Percentiles rank a stretch among this genome's conserved stretches.
Evolutionary conservation across 176 grass and related monocot species (phyloP).

Genomic region (Zoysia japonica): DNA sequence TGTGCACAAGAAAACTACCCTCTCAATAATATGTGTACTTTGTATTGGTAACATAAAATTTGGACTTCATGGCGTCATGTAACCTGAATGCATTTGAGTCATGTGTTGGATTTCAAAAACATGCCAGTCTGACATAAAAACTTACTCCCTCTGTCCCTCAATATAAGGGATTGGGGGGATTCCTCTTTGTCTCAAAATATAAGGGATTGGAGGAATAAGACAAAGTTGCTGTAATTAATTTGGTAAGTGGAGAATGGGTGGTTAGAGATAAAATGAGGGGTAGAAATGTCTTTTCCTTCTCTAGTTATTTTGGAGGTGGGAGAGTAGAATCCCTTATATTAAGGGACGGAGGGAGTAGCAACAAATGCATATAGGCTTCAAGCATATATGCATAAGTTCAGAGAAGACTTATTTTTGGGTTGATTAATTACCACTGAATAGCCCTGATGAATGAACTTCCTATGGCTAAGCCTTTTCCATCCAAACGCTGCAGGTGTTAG

Average conservation of each 20-base stretch:
- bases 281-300: too few species aligned
- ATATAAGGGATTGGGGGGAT: too few species aligned
- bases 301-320: too few species aligned
- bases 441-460: slow-evolving; percentile 3
- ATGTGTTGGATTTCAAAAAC: neutral
- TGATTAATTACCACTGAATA: neutral
- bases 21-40: neutral
- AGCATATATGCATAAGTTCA: too few species aligned
- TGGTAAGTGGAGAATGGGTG: too few species aligned
- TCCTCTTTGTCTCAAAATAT: too few species aligned
- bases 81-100: neutral
- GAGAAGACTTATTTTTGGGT: neutral
- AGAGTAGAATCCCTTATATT: too few species aligned
- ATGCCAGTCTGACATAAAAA: neutral
- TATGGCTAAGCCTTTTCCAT: neutral
- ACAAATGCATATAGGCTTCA: neutral
- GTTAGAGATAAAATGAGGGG: too few species aligned
- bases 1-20: neutral
- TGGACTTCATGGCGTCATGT: slow-evolving; percentile 12
- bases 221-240: too few species aligned
- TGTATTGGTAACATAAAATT: neutral
- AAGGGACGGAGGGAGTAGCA: neutral
- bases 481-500: slow-evolving; percentile 50
- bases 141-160: neutral
- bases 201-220: too few species aligned